Evolutionary conservation across 169 alveolate species (phyloP).

Genomic region (Babesia ovis): DNA sequence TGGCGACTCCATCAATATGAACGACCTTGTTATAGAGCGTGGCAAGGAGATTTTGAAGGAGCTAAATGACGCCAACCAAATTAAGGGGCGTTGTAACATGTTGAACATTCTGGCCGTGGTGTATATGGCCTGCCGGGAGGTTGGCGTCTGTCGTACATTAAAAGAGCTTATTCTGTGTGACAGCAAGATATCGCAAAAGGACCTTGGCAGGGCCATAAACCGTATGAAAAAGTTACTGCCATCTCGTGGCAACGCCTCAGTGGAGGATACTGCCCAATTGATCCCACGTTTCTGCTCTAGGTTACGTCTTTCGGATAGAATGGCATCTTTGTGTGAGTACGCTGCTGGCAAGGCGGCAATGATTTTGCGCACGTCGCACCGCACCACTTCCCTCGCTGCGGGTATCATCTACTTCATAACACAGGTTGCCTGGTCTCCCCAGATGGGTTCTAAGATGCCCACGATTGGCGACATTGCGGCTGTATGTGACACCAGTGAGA

Average conservation of each 20-base stretch:
- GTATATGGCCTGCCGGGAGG: conserved; percentile 88
- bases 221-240: conserved; percentile 83
- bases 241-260: conserved; percentile 74
- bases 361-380: conserved; percentile 76
- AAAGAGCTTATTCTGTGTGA: conserved; percentile 83
- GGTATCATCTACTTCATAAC: conserved; percentile 78
- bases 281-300: conserved; percentile 77
- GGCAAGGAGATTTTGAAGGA: conserved; percentile 83
- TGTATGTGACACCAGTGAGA: conserved; percentile 73
- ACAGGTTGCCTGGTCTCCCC: conserved; percentile 48
- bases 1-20: conserved; percentile 77
- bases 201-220: conserved; percentile 85
- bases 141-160: conserved; percentile 83
- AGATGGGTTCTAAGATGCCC: conserved; percentile 27
- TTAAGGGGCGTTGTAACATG: conserved; percentile 70
- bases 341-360: conserved; percentile 77
- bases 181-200: conserved; percentile 81
- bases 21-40: conserved; percentile 83
- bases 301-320: conserved; percentile 67
- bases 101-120: conserved; percentile 82
- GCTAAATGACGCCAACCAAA: conserved; percentile 59
- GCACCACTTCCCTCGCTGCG: conserved; percentile 83
- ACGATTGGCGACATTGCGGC: conserved; percentile 58
- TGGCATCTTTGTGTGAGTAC: conserved; percentile 75
- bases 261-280: conserved; percentile 79